phyloP scores from a whole-genome alignment of 495 filamentous ascomycete species.

The Neurospora sp. region DNA sequence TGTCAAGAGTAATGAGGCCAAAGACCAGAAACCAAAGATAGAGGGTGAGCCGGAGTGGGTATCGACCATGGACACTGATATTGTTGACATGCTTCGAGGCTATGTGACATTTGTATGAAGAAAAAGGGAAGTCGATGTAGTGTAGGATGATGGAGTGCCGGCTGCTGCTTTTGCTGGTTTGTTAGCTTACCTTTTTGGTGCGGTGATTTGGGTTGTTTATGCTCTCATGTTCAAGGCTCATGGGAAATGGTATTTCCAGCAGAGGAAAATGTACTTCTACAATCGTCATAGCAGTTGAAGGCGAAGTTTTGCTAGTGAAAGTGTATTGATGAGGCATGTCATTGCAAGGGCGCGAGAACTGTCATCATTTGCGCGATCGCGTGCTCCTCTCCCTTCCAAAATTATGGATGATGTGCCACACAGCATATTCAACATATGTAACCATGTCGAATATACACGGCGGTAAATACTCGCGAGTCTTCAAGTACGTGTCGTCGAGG shows the following conservation, averaged over 20 bases:
- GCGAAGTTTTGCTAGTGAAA: not conserved
- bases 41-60: conserved; percentile 34
- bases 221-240: not conserved
- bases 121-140: not conserved
- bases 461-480: not conserved
- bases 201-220: not conserved
- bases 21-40: conserved; percentile 1
- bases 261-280: not conserved
- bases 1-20: not conserved
- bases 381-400: not conserved
- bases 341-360: not conserved
- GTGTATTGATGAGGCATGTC: not conserved
- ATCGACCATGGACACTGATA: conserved; percentile 35
- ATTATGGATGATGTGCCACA: not conserved
- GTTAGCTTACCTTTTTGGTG: not conserved
- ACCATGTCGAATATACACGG: not conserved
- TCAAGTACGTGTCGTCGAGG: not conserved
- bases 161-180: not conserved
- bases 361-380: not conserved
- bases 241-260: not conserved
- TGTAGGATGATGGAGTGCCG: not conserved
- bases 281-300: not conserved
- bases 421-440: not conserved
- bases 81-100: conserved; percentile 38
- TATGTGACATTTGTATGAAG: conserved; percentile 38